Base-by-base conservation (phyloP, 1,284 basidiomycete species). In the Coniferiporia sulphurascens region DNA sequence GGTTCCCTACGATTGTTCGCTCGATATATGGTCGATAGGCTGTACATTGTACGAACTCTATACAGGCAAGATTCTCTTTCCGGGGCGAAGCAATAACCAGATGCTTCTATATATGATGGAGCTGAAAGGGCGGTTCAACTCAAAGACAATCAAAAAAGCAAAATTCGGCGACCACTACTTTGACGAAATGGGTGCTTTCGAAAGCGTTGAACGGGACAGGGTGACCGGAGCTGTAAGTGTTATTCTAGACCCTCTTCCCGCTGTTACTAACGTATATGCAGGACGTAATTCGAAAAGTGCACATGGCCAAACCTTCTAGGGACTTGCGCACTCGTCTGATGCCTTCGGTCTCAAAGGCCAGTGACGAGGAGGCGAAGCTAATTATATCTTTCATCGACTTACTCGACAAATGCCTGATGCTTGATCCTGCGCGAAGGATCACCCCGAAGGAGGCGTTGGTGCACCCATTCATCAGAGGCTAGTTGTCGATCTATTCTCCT, bases 31-130 rank as follows among this genome's bases (percentile, higher is more conserved):
- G 97, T 97, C 95, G 0, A 87, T 97, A 55, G 97, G 94, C 1
- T 99, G 97, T 73, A 99, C 97, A 4, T 78, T 99, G 6, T 99
- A 95, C 74, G 97, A 99, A 73, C 80, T 99, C 4, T 98, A 95
- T 74, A 99, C 96, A 1, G 97, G 97, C 72, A 98, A 98, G 77
- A 99, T 99, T 59, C 84, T 99, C 34, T 95, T 99, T 71, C 95
- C 97, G 0, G 97, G 96, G 12, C 85, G 93, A 35, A 93, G 90
- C 34, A 99, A 99, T 76, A 98, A 98, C 70, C 95, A 99, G 68
- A 98, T 99, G 96, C 78, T 99, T 12, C 80, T 95, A 62, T 84
- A 94, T 62, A 95, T 95, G 90, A 95, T 95, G 93, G 95, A 98
- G 73, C 79, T 97, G 46, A 95, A 93, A 71, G 96, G 97, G 36